Evolutionary conservation across 352 stramenopile genomes (phyloP), one percentile per base, ranked within the genome.

Genomic region (Albugo laibachii): DNA sequence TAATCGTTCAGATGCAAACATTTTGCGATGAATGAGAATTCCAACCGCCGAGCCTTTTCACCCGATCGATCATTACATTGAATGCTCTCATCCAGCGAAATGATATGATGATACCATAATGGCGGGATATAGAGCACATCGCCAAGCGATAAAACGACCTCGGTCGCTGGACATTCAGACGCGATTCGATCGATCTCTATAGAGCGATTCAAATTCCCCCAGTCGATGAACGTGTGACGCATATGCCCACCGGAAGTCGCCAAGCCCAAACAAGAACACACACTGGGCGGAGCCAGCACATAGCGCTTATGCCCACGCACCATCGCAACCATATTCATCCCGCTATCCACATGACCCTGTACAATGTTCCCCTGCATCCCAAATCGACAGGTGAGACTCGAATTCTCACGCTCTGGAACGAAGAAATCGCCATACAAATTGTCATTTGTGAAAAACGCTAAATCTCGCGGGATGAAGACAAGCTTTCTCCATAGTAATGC

Each of bases 91-190:
- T 94, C 82, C 12, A 97, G 63, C 36, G 81, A 93, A 6, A 96
- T 79, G 56, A 98, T 97, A 56, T 92, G 94, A 61, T 98, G 92
- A 58, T 97, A 95, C 83, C 85, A 97, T 50, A 69, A 82, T 8
- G 85, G 95, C 8, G 92, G 92, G 21, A 97, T 58, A 60, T 97
- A 97, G 20, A 97, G 55, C 10, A 95, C 83, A 62, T 98, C 92
- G 5, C 93, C 93, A 1, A 77, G 66, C 15, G 74, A 75, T 21
- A 97, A 58, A 2, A 96, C 66, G 8, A 96, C 87, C 53, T 98
- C 92, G 6, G 84, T 88, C 11, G 65, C 63, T 10, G 61, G 65
- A 19, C 83, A 89, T 27, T 78, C 52, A 13, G 65, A 53, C 16
- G 54, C 55, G 1, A 60, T 44, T n/a, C 57, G 41, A 2, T 62